These are phyloP conservation scores for Glutinoglossum americanum DNA, from an alignment of 495 filamentous ascomycete genomes.

Conservation along the genomic window DNA sequence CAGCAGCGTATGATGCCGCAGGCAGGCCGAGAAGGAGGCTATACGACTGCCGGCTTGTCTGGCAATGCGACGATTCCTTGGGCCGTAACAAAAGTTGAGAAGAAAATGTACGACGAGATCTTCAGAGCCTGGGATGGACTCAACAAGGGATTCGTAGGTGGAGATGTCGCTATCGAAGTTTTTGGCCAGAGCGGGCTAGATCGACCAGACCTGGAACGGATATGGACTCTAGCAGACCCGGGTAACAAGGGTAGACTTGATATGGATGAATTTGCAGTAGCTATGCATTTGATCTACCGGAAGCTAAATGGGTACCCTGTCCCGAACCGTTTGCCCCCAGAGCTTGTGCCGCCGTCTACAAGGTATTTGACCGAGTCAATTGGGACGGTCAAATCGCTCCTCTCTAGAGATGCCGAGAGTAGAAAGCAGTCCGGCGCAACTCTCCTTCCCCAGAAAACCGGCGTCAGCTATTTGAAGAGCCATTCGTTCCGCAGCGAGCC, in stretches of 20 bases:
- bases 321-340: conserved; percentile 75
- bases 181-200: conserved; percentile 90
- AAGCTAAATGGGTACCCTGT: conserved; percentile 90
- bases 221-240: conserved; percentile 91
- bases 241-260: conserved; percentile 84
- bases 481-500: conserved; percentile 60
- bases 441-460: conserved; percentile 85
- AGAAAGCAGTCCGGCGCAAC: conserved; percentile 68
- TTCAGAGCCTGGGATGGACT: conserved; percentile 97
- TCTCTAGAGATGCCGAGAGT: conserved; percentile 74
- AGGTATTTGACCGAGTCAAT: conserved; percentile 82
- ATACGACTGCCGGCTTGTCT: conserved; percentile 66
- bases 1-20: conserved; percentile 98
- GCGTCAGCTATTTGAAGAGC: conserved; percentile 88
- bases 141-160: conserved; percentile 78
- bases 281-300: conserved; percentile 97
- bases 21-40: conserved; percentile 76
- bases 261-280: conserved; percentile 95
- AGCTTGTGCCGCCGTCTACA: conserved; percentile 91
- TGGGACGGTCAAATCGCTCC: conserved; percentile 73
- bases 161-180: conserved; percentile 89
- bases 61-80: conserved; percentile 93
- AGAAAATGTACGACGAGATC: conserved; percentile 86
- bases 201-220: conserved; percentile 67
- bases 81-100: conserved; percentile 98